A percentile compares a stretch with the other conserved stretches of the same genome.
Conservation (phyloP, 192 early-diverging fungal genomes). For the Rhizophagus clarus region DNA sequence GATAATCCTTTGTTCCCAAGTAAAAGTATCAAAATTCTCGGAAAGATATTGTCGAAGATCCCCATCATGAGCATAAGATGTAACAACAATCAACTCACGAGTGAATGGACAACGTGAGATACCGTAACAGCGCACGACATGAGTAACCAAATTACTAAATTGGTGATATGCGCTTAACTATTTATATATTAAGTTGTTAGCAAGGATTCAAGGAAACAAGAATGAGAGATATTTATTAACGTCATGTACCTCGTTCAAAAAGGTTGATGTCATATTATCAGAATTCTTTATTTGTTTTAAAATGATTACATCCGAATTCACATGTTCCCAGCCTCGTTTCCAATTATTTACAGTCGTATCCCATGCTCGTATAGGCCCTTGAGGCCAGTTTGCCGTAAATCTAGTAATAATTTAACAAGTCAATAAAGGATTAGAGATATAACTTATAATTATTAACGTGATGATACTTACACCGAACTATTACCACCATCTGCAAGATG, state of each 20-base stretch:
- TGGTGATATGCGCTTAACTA: conserved; percentile 16
- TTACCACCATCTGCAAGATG: conserved; percentile 22
- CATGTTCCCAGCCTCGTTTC: not conserved
- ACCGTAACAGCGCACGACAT: conserved; percentile 5
- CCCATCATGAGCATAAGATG: not conserved
- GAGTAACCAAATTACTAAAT: not conserved
- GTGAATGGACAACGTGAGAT: not conserved
- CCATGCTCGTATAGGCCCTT: conserved; percentile 6
- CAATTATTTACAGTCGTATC: not conserved
- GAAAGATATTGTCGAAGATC: conserved; percentile 2
- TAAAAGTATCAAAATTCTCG: conserved; percentile 4
- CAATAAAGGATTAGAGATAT: not conserved
- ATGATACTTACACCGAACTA: not conserved
- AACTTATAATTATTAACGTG: not conserved
- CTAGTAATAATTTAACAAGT: not conserved
- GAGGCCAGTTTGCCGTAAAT: not conserved
- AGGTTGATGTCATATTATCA: not conserved
- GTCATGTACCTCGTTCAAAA: not conserved
- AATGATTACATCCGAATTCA: not conserved
- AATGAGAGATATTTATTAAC: not conserved
- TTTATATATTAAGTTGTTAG: not conserved
- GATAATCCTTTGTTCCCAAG: not conserved
- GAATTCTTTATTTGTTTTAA: conserved; percentile 15
- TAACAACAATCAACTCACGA: not conserved
- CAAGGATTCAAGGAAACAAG: not conserved